phyloP scores from a whole-genome alignment of 179 eudicot genomes.

The Heliamphora pulchella region DNA sequence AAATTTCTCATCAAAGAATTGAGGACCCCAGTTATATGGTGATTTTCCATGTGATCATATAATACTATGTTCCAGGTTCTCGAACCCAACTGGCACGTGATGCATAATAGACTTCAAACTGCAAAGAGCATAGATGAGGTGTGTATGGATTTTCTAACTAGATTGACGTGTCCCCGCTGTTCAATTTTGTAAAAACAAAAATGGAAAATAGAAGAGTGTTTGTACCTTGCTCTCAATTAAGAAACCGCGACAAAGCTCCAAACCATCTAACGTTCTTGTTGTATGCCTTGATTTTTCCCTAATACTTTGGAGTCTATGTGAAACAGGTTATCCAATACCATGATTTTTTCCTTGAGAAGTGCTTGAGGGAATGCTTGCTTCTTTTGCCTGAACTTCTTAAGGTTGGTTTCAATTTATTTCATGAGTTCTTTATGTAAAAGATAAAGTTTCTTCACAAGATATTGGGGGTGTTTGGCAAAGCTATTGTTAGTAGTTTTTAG shows the following conservation, averaged over 20 bases:
- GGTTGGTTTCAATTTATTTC: conserved; percentile 34
- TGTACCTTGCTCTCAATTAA: not conserved
- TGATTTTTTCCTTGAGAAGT: conserved; percentile 82
- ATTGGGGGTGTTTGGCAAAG: no score
- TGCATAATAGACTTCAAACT: conserved; percentile 75
- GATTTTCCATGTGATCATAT: not conserved
- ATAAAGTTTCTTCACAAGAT: not conserved
- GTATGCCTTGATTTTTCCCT: not conserved
- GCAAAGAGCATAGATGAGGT: conserved; percentile 99
- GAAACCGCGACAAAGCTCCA: not conserved
- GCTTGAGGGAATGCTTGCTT: conserved; percentile 91
- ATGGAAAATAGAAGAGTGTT: not conserved
- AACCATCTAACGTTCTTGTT: not conserved
- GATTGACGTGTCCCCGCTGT: not conserved
- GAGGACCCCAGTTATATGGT: not conserved
- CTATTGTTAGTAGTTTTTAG: no score
- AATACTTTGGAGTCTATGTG: not conserved
- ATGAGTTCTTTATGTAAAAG: not conserved
- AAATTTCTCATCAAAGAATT: not conserved
- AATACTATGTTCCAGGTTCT: conserved; percentile 54
- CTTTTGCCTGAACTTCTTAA: conserved; percentile 84
- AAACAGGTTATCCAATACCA: conserved; percentile 87
- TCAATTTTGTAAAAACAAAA: not conserved
- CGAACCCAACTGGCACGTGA: conserved; percentile 97
- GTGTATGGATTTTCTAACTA: conserved; percentile 6